phyloP scores from a whole-genome alignment of 192 early-diverging fungal genomes.

The Backusella sp. region DNA sequence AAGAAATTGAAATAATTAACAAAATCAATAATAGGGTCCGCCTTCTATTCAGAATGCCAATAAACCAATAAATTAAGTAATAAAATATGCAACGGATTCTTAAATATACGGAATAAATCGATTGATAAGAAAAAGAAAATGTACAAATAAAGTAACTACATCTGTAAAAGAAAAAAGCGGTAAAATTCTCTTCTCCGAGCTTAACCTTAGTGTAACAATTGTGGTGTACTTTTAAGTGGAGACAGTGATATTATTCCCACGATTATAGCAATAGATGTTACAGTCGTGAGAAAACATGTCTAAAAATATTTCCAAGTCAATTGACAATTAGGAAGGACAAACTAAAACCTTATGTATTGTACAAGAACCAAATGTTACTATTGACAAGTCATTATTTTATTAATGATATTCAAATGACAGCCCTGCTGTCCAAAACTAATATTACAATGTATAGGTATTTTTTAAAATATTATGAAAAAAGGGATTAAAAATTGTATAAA shows the following conservation, averaged over 20 bases:
- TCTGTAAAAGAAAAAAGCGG: neutral
- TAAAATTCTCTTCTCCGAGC: neutral
- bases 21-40: neutral
- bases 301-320: neutral
- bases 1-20: neutral
- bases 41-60: neutral
- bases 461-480: neutral
- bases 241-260: neutral
- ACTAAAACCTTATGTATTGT: neutral
- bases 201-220: neutral
- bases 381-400: slow-evolving; percentile 6
- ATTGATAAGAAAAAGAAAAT: neutral
- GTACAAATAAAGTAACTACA: neutral
- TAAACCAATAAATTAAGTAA: neutral
- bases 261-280: neutral
- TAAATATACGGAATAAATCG: slow-evolving; percentile 1
- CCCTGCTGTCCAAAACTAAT: neutral
- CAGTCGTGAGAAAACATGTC: neutral
- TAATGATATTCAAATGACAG: slow-evolving; percentile 1
- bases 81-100: neutral
- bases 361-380: neutral
- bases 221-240: neutral
- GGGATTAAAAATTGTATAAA: neutral
- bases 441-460: slow-evolving; percentile 8
- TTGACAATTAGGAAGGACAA: neutral